phyloP scores from a whole-genome alignment of 2,329 filamentous ascomycete genomes.

The Juglanconis sp. region DNA sequence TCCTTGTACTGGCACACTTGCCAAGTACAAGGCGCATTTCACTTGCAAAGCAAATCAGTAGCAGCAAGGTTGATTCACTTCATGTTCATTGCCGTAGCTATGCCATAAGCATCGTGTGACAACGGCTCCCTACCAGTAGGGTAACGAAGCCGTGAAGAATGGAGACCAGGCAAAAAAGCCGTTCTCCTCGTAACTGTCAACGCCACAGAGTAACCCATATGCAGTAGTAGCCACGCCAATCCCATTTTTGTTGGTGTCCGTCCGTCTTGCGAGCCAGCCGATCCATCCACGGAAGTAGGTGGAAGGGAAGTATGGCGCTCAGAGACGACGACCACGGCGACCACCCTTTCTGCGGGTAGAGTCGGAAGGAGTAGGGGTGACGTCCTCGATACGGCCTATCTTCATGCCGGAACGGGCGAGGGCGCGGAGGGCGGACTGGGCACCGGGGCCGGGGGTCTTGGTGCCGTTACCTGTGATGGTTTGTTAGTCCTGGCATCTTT shows the following conservation, averaged over 20 bases:
- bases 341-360: constrained; percentile 99
- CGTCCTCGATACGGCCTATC: constrained; percentile 99
- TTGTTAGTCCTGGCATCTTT: background rate
- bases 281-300: constrained; percentile 6
- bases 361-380: constrained; percentile 98
- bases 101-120: constrained; percentile 45
- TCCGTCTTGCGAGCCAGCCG: constrained; percentile 11
- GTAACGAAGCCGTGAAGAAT: constrained; percentile 29
- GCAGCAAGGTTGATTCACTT: constrained; percentile 11
- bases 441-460: constrained; percentile 99
- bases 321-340: constrained; percentile 99
- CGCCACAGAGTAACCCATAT: constrained; percentile 57
- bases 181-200: constrained; percentile 73
- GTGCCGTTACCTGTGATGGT: constrained; percentile 77
- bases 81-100: constrained; percentile 29
- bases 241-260: constrained; percentile 6
- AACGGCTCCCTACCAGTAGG: constrained; percentile 38
- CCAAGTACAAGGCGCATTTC: background rate
- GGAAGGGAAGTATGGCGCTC: constrained; percentile 43
- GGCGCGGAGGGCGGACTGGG: constrained; percentile 97
- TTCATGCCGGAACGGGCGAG: constrained; percentile 99
- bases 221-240: constrained; percentile 33
- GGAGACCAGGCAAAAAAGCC: constrained; percentile 64
- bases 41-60: background rate
- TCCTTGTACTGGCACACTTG: too few species aligned